Percentiles rank a stretch among this genome's conserved stretches.
Evolutionary conservation across 257 asterid species (phyloP).

Genomic region (Solanum chiquidenum): DNA sequence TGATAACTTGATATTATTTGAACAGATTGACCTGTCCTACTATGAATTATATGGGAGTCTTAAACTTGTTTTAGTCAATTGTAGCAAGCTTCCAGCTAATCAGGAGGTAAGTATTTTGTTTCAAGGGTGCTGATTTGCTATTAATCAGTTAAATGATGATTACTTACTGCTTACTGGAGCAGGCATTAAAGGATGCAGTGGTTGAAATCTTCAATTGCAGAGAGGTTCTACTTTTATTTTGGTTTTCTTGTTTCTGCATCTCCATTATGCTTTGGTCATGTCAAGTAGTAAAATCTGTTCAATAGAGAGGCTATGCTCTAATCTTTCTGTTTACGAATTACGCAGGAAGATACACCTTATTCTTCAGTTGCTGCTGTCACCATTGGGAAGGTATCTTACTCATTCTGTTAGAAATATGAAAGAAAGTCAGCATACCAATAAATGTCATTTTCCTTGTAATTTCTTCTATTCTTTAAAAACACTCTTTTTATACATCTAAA

Average conservation of each 20-base stretch:
- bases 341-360: conserved; percentile 30
- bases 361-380: conserved; percentile 38
- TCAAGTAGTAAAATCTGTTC: neutral
- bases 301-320: neutral
- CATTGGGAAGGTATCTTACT: conserved; percentile 37
- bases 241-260: neutral
- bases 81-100: conserved; percentile 47
- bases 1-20: neutral
- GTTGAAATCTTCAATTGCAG: conserved; percentile 58
- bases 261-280: neutral
- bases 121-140: neutral
- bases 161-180: conserved; percentile 16
- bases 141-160: conserved; percentile 7
- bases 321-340: conserved; percentile 6
- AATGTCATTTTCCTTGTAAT: neutral
- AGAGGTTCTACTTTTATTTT: conserved; percentile 26
- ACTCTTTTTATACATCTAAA: neutral
- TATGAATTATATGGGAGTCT: conserved; percentile 80
- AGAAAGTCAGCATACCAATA: neutral
- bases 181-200: conserved; percentile 65
- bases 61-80: conserved; percentile 50
- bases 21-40: conserved; percentile 70
- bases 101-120: conserved; percentile 47
- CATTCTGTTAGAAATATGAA: neutral
- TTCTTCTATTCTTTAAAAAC: neutral